Base-by-base conservation (phyloP, 805 yeast species). In the Zygosaccharomyces lentus region DNA sequence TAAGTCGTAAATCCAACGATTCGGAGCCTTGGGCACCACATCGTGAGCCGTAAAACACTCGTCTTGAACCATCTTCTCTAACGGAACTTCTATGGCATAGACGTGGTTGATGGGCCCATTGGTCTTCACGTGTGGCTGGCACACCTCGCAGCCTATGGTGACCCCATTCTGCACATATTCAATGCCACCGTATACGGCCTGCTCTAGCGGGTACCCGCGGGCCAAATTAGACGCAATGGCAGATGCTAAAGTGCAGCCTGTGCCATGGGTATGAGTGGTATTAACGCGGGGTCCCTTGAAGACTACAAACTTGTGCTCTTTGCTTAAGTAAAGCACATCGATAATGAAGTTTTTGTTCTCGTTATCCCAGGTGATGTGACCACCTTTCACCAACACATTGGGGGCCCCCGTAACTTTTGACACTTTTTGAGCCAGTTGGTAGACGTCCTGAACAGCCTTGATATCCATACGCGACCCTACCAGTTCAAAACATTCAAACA, bases 211-310 rank as follows among this genome's bases (percentile, higher is more conserved):
- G 29, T 59, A 52, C 0, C 82, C 82, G 29, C 71, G 71, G 2
- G 95, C 90, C 21, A 87, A 54, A 54, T 84, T 79, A 2, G 93
- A 80, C 0, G 93, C 82, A 51, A 89, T 82, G 0, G 95, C 75
- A 0, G 95, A 81, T 0, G 95, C 80, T 41, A 89, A 70, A 0
- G 96, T 85, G 65, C 96, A 89, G 1, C 96, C 96, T 3, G 96
- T 87, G 9, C 96, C 96, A 62, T 89, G 96, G 1, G 87, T 80
- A 57, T 82, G 77, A 2, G 65, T 62, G 0, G 88, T 70, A 6
- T 67, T 56, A 2, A 74, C 58, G 45, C 59, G 73, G 1, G 62
- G 65, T 15, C 83, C 81, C 42, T 69, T 72, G 58, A 72, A 81
- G 1, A 78, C 55, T 0, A 74, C 67, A 38, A 67, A 61, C 2